Percentiles rank a stretch among this genome's conserved stretches.
Conservation (phyloP, 192 early-diverging fungal genomes). For the Umbelopsis sp. region DNA sequence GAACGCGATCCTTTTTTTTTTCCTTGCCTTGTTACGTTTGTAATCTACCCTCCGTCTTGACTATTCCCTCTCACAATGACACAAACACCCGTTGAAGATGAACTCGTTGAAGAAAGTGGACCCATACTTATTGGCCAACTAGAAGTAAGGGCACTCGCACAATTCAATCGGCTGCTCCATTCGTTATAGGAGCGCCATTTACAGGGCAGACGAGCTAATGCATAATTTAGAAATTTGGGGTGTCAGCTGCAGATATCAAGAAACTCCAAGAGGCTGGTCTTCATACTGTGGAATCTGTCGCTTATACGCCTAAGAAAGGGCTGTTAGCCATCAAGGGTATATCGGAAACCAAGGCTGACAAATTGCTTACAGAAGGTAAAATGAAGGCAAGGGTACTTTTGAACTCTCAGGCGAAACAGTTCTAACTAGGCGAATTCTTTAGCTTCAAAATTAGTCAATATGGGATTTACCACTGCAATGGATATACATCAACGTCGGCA, state of each 20-base stretch:
- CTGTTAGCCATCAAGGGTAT: constrained; percentile 91
- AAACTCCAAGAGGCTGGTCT: constrained; percentile 88
- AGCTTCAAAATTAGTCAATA: constrained; percentile 91
- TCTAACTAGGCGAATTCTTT: neutral
- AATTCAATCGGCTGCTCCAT: too few relatives aligned
- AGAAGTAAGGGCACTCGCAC: too few relatives aligned
- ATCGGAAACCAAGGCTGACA: constrained; percentile 95
- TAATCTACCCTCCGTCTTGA: too few relatives aligned
- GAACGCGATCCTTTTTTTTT: too few relatives aligned
- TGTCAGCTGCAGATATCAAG: constrained; percentile 73
- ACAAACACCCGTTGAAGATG: too few relatives aligned
- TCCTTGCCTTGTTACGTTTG: too few relatives aligned
- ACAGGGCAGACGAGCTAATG: neutral
- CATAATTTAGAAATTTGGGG: constrained; percentile 61
- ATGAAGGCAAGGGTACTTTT: neutral
- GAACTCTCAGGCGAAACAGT: neutral
- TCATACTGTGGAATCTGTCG: constrained; percentile 91
- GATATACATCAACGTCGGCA: constrained; percentile 84
- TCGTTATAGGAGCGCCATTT: too few relatives aligned
- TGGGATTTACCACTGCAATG: constrained; percentile 95
- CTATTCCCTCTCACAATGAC: too few relatives aligned
- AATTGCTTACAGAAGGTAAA: constrained; percentile 85
- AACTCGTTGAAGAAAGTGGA: too few relatives aligned
- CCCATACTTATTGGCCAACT: too few relatives aligned
- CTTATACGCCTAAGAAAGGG: constrained; percentile 89